These are phyloP conservation scores for Lipomyces chichibuensis DNA, from an alignment of 805 yeast species.

Conservation along the genomic window DNA sequence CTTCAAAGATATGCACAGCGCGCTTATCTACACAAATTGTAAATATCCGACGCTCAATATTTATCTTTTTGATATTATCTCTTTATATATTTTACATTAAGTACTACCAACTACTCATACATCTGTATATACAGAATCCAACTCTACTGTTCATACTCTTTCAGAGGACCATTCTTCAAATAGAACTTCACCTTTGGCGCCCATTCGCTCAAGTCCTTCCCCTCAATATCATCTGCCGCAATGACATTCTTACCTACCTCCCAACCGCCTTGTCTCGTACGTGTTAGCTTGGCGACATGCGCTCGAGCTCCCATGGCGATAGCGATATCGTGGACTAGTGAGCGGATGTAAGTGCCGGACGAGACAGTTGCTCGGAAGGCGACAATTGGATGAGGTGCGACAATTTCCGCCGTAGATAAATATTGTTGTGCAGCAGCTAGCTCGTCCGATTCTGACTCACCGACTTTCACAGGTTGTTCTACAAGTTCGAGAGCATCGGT, in stretches of 20 bases:
- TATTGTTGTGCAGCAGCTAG: neutral
- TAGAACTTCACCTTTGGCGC: constrained; percentile 37
- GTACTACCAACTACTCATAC: neutral
- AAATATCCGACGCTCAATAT: neutral
- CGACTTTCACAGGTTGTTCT: constrained; percentile 48
- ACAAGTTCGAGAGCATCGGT: constrained; percentile 43
- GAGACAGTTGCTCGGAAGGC: constrained; percentile 80
- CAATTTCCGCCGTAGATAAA: constrained; percentile 2
- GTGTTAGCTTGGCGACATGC: constrained; percentile 80
- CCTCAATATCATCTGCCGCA: constrained; percentile 64
- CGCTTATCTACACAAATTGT: neutral
- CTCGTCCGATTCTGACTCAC: constrained; percentile 34
- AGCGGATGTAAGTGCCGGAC: constrained; percentile 93
- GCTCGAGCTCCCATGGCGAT: constrained; percentile 77
- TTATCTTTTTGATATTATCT: no score
- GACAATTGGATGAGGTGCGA: constrained; percentile 45
- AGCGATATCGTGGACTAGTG: constrained; percentile 86
- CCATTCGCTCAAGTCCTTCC: constrained; percentile 69
- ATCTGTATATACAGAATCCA: neutral
- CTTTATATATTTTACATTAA: no score
- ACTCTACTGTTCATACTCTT: neutral
- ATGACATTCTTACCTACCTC: constrained; percentile 69
- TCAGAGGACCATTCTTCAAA: constrained; percentile 27
- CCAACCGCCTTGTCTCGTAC: constrained; percentile 85
- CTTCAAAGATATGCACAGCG: no score